A percentile compares a stretch with the other conserved stretches of the same genome.
phyloP scores from a whole-genome alignment of 2,329 filamentous ascomycete species.

The Fusarium decemcellulare region DNA sequence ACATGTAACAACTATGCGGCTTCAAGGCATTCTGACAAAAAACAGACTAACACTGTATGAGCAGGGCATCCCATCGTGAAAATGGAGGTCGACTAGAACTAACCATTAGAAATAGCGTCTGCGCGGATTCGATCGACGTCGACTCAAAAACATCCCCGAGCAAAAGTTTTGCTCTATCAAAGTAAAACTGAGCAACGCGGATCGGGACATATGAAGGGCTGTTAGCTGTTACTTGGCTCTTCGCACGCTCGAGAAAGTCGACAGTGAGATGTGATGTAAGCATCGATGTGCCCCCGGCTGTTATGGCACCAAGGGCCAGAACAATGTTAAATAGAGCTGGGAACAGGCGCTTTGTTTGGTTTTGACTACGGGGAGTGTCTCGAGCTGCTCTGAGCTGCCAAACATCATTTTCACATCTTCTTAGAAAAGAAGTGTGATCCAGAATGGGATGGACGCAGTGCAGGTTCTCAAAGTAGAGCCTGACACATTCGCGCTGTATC shows the following conservation, averaged over 20 bases:
- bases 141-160: conserved; percentile 21
- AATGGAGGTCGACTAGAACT: neutral
- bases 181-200: conserved; percentile 14
- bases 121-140: conserved; percentile 18
- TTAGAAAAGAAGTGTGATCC: conserved; percentile 13
- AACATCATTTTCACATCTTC: conserved; percentile 12
- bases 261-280: conserved; percentile 8
- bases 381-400: neutral
- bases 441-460: conserved; percentile 25
- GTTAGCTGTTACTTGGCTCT: neutral
- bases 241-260: conserved; percentile 1
- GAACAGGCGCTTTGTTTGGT: conserved; percentile 5
- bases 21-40: conserved; percentile 28
- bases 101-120: conserved; percentile 27
- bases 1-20: conserved; percentile 29
- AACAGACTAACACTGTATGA: conserved; percentile 1
- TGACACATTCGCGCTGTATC: conserved; percentile 15
- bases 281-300: conserved; percentile 5
- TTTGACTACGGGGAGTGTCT: neutral
- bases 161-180: conserved; percentile 12
- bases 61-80: neutral
- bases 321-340: conserved; percentile 21
- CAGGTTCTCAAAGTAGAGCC: conserved; percentile 19
- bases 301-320: conserved; percentile 22
- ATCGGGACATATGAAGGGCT: conserved; percentile 7